Percentiles rank a stretch among this genome's conserved stretches.
Evolutionary conservation across 1,284 basidiomycete genomes (phyloP).

Genomic region (Schizophyllum commune): DNA sequence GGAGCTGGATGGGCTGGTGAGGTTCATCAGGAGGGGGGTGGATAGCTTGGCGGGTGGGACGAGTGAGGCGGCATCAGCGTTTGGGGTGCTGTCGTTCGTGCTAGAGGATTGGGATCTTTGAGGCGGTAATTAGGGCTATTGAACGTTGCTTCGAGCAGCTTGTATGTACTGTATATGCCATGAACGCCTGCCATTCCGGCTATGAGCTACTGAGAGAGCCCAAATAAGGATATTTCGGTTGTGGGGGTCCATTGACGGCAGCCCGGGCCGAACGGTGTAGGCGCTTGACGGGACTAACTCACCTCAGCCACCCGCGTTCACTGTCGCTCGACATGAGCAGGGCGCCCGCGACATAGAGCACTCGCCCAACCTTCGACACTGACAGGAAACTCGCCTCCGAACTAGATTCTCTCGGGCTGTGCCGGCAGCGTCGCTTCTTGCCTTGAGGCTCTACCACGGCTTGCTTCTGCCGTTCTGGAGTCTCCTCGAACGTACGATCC

Average conservation of each 20-base stretch:
- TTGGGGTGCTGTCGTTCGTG: conserved; percentile 67
- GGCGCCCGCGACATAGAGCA: too few relatives aligned
- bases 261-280: too few relatives aligned
- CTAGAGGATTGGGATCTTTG: conserved; percentile 72
- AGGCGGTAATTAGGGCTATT: neutral
- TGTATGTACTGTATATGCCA: neutral
- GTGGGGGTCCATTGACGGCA: too few relatives aligned
- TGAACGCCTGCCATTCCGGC: neutral
- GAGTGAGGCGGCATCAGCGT: conserved; percentile 50
- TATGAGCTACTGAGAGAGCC: too few relatives aligned
- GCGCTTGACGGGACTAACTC: too few relatives aligned
- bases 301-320: too few relatives aligned
- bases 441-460: neutral
- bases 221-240: too few relatives aligned
- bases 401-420: neutral
- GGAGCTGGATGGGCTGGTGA: conserved; percentile 64
- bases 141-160: neutral
- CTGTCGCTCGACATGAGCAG: too few relatives aligned
- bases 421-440: neutral
- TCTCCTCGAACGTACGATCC: too few relatives aligned
- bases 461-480: neutral
- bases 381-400: too few relatives aligned
- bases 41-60: conserved; percentile 53
- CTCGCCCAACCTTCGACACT: too few relatives aligned
- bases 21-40: conserved; percentile 57